phyloP scores from a whole-genome alignment of 2,329 filamentous ascomycete species.

The Aspergillus melleus region DNA sequence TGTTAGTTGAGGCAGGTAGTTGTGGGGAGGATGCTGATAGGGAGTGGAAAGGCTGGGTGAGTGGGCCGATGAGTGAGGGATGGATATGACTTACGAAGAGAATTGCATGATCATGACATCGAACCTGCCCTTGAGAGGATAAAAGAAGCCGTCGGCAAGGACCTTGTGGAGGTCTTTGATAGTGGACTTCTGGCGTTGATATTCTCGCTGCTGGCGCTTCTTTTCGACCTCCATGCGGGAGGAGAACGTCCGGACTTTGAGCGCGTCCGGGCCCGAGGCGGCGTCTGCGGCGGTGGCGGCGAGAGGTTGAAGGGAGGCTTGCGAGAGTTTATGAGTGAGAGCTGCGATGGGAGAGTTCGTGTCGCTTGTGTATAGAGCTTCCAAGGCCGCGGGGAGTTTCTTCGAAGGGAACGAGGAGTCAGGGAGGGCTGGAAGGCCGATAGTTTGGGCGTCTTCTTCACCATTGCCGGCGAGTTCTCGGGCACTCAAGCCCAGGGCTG shows the following conservation, averaged over 20 bases:
- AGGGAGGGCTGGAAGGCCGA: constrained; percentile 33
- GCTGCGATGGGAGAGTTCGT: constrained; percentile 60
- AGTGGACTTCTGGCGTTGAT: constrained; percentile 57
- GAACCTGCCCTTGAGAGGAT: constrained; percentile 79
- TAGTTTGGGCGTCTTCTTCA: constrained; percentile 48
- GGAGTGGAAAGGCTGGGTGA: too few species aligned
- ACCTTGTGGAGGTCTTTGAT: constrained; percentile 77
- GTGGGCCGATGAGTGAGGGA: neutral
- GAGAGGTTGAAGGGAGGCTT: constrained; percentile 75
- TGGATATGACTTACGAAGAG: constrained; percentile 45
- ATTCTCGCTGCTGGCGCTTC: constrained; percentile 44
- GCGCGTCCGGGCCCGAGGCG: constrained; percentile 72
- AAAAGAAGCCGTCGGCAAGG: constrained; percentile 78
- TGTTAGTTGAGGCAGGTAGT: too few species aligned
- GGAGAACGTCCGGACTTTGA: constrained; percentile 89
- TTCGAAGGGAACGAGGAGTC: constrained; percentile 73
- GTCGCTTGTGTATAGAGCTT: constrained; percentile 64
- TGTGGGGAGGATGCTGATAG: too few species aligned
- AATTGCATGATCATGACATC: constrained; percentile 60
- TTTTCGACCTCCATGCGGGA: constrained; percentile 69
- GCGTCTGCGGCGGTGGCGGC: constrained; percentile 79
- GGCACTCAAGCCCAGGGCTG: constrained; percentile 76
- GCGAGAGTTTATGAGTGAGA: constrained; percentile 67
- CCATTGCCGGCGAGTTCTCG: constrained; percentile 82
- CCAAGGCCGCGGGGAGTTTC: constrained; percentile 69